Evolutionary conservation across 78 protist species (phyloP), one percentile per base, ranked within the genome.

Genomic region (Trichosphaerium sp.): DNA sequence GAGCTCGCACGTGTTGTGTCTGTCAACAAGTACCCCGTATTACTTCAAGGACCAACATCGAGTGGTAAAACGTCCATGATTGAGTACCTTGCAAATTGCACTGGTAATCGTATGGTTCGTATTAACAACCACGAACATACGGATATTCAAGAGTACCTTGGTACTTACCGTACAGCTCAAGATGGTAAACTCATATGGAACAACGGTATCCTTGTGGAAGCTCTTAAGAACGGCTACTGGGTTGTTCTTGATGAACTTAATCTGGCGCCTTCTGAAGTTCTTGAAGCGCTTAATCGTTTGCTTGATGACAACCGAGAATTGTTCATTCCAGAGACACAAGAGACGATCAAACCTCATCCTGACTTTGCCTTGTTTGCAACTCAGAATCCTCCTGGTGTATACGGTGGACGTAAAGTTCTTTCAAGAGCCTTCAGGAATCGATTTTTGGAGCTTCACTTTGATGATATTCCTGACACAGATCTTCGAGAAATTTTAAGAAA

Each of bases 121-220:
- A 92, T 98, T 71, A 98, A 98, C 85, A 98, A 98, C 83, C 99
- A 98, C 78, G 99, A 95, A 64, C 99, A 94, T 69, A 98, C 99
- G 4, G 99, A 98, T 69, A 21, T 98, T 18, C 94, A 88, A 42
- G 99, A 98, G 75, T 98, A 98, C 74, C 63, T 98, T 28, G 99
- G 99, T 37, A 21, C 65, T 28, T 94, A 96, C 57, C 80, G 74
- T 25, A 34, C 98, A 1, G 88, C 86, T 55, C 87, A 37, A 4
- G 14, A 39, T 6, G 97, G 97, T 37, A 31, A 42, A 61, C 82
- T 96, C 12, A 82, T n/a, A 10, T 95, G 90, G 80, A 78, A 64
- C 14, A 97, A 94, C 25, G 99, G 99, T 25, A 71, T 89, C 1
- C 88, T 97, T 3, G 97, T 94, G 31, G 63, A 77, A 41, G 99